Evolutionary conservation across 495 filamentous ascomycete species (phyloP), one percentile per base, ranked within the genome.

Genomic region (Pseudomonodictys pantanalensis): DNA sequence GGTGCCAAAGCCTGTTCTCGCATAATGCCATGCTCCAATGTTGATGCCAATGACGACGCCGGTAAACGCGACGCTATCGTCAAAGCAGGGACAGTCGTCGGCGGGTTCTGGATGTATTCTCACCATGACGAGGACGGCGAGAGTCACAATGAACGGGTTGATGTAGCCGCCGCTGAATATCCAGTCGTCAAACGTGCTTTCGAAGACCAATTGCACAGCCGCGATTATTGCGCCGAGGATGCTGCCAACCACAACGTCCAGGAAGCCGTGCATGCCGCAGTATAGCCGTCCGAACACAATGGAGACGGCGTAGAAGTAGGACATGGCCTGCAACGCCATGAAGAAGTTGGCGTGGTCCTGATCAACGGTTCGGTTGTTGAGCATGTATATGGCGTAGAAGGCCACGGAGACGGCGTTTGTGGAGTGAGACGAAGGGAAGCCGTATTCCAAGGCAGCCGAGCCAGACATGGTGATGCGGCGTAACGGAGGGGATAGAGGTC

Each of bases 201-300:
- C 89, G 67, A 81, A 91, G 49, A 82, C 68, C 65, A 85, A 90
- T 70, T 96, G 90, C 33, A 87, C 66, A 18, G 86, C 71, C 1
- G 90, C 80, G 17, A 89, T 73, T 17, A 78, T 64, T 11, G 85
- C 84, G 17, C 92, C 93, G 51, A 97, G 78, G 18, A 82, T 60
- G 48, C 83, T 87, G 2, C 93, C 93, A 60, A 92, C 69, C 12
- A 90, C 73, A 11, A 95, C 89, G 71, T 98, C 93, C 38, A 96
- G 76, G 73, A 98, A 93, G 32, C 93, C 93, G 74, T 98, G 93
- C 93, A 98, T 98, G 48, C 93, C 93, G 69, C 93, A 97, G 74
- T 97, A 97, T 22, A 98, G 75, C 43, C 93, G 83, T 20, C 93
- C 93, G 52, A 97, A 66, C 24, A 96, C 78, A 62, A 98, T 96